Evolutionary conservation across 805 yeast genomes (phyloP).

Genomic region (Diddensiella caesifluorescens): DNA sequence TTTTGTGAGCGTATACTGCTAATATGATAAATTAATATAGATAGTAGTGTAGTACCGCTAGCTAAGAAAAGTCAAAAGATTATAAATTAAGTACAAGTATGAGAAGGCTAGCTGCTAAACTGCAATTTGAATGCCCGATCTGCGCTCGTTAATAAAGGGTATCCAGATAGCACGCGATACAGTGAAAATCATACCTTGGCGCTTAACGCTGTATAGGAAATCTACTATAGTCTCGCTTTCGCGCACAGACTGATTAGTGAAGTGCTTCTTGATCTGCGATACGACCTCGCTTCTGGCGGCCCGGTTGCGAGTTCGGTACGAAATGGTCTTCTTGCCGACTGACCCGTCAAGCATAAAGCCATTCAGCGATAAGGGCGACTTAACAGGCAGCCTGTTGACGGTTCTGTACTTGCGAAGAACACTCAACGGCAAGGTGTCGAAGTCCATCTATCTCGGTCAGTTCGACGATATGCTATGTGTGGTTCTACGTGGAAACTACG

Average conservation of each 20-base stretch:
- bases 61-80: neutral
- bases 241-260: slow-evolving; percentile 50
- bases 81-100: slow-evolving; percentile 1
- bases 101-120: slow-evolving; percentile 11
- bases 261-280: slow-evolving; percentile 60
- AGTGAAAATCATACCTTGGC: slow-evolving; percentile 43
- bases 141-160: neutral
- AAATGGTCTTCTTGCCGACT: slow-evolving; percentile 64
- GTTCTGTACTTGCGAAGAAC: slow-evolving; percentile 67
- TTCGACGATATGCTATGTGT: too few relatives aligned
- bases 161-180: neutral
- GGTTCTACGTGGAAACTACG: neutral
- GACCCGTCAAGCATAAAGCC: slow-evolving; percentile 68
- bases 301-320: slow-evolving; percentile 38
- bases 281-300: slow-evolving; percentile 59
- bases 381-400: slow-evolving; percentile 47
- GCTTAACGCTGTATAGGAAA: slow-evolving; percentile 78
- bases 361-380: slow-evolving; percentile 57
- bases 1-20: too few relatives aligned
- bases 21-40: too few relatives aligned
- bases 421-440: slow-evolving; percentile 54
- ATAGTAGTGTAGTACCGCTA: neutral
- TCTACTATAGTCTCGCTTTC: slow-evolving; percentile 86
- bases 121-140: slow-evolving; percentile 24
- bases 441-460: slow-evolving; percentile 53